Evolutionary conservation across 1,139 yeast species (phyloP), one percentile per base, ranked within the genome.

Genomic region (Taphrina populina): DNA sequence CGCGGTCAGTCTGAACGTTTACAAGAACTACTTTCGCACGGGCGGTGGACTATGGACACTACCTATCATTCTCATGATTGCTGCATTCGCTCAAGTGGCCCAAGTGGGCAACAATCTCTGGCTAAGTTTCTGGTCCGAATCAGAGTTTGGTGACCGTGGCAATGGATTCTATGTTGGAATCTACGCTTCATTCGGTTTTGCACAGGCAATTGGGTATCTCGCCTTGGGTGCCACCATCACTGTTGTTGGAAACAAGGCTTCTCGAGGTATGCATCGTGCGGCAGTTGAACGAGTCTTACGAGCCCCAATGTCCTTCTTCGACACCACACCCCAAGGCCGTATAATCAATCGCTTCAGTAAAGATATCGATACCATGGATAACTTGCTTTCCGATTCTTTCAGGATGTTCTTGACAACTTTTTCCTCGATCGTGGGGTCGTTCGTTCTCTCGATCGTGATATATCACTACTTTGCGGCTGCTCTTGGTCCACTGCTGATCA

Each of bases 121-220:
- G 95, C 73, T 88, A 60, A 83, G 95, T 0, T 88, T 79, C 68
- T 88, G 96, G 96, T 76, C 84, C 2, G 77, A 76, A 19, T 54
- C 73, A 53, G 81, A 78, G 66, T 87, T 83, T 64, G 59, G 61
- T 5, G 39, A 49, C 23, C 70, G 76, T 52, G 62, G 78, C 1
- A 71, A 76, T 49, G 76, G 78, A 2, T 79, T 80, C 62, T 88
- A 88, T 68, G 84, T 86, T 71, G 95, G 88, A 1, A 60, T 84
- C 32, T 84, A 84, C 64, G 79, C 82, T 41, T 71, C 81, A 76
- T 76, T 75, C 57, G 71, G 76, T 13, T 59, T 73, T 20, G 63
- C 69, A 62, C 63, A 75, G 58, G 67, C 71, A 66, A 20, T 73
- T 63, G 59, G 67, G 20, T 66, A 63, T 46, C 62, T 64, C 20